Evolutionary conservation across 2,329 filamentous ascomycete species (phyloP), one percentile per base, ranked within the genome.

Genomic region (Aspergillus terreus): DNA sequence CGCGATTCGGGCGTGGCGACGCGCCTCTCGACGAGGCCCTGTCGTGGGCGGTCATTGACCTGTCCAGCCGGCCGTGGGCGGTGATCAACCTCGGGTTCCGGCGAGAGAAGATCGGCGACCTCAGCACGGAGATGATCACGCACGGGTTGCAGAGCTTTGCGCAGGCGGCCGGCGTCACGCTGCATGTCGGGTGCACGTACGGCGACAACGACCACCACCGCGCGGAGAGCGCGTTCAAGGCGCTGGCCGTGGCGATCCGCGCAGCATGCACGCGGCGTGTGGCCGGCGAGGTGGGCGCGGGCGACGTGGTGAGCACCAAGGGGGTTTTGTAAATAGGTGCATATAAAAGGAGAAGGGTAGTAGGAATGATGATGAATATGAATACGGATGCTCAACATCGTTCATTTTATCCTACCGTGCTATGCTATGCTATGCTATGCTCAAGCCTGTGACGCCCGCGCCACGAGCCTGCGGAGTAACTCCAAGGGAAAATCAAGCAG

Each of bases 181-280:
- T 97, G 67, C 94, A 99, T 76, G 90, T 99, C 53, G 90, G 96
- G 75, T 95, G 90, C 73, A 74, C 96, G 51, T 83, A 90, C 57
- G 94, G 94, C 47, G 83, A 88, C 56, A 99, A 97, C 73, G 94
- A 97, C 74, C 94, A 97, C 74, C 94, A 97, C 76, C 81, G 92
- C 52, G 92, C 94, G 9, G 94, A 97, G 82, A 94, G 88, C 70
- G 94, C 92, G 14, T 96, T 99, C 75, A 99, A 99, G 82, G 94
- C 94, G 44, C 74, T 97, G 60, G 94, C 94, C 0, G 84, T 96
- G 42, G 94, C 94, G 6, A 80, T 95, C 50, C 81, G 87, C 62
- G 82, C 82, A 71, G 94, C 94, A 9, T 92, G 86, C 45, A 81
- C 82, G 46, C 81, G 84, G 61, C 80, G 83, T 61, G 84, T 92